Percentiles rank a stretch among this genome's conserved stretches.
Conservation (phyloP, 1,139 yeast species). For the Nadsonia starkeyi-henricii region DNA sequence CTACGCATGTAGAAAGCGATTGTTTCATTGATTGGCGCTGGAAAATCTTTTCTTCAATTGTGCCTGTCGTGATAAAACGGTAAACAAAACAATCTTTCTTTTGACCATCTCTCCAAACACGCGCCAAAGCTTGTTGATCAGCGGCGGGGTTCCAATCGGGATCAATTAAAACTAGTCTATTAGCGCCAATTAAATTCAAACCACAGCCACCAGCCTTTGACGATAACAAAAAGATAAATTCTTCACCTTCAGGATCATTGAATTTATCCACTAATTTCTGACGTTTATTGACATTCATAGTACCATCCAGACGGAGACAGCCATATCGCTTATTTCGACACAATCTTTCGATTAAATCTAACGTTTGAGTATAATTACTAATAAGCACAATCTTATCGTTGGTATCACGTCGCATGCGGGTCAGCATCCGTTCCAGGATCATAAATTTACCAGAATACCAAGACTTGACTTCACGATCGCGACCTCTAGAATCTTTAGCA, state of each 20-base stretch:
- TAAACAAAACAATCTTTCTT: slow-evolving; percentile 93
- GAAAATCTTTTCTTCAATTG: slow-evolving; percentile 90
- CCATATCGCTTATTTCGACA: slow-evolving; percentile 70
- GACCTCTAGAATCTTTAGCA: slow-evolving; percentile 29
- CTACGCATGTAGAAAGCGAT: slow-evolving; percentile 88
- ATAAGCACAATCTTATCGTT: slow-evolving; percentile 89
- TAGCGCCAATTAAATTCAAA: slow-evolving; percentile 91
- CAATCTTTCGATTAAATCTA: slow-evolving; percentile 77
- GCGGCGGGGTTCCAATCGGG: slow-evolving; percentile 99
- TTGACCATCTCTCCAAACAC: slow-evolving; percentile 99
- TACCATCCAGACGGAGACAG: slow-evolving; percentile 76
- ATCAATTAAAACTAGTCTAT: slow-evolving; percentile 72
- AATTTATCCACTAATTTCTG: slow-evolving; percentile 85
- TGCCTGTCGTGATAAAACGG: slow-evolving; percentile 84
- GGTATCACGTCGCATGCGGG: slow-evolving; percentile 62
- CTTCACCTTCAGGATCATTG: slow-evolving; percentile 81
- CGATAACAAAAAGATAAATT: slow-evolving; percentile 75
- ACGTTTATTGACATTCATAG: slow-evolving; percentile 81
- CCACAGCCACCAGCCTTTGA: slow-evolving; percentile 99
- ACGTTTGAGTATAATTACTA: slow-evolving; percentile 86
- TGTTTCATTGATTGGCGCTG: slow-evolving; percentile 96
- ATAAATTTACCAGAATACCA: slow-evolving; percentile 44
- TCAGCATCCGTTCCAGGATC: slow-evolving; percentile 55
- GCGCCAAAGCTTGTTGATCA: slow-evolving; percentile 93
- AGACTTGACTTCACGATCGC: slow-evolving; percentile 51